Evolutionary conservation across 1,284 basidiomycete species (phyloP), one percentile per base, ranked within the genome.

Genomic region (Austroboletus olivaceoglutinosus): DNA sequence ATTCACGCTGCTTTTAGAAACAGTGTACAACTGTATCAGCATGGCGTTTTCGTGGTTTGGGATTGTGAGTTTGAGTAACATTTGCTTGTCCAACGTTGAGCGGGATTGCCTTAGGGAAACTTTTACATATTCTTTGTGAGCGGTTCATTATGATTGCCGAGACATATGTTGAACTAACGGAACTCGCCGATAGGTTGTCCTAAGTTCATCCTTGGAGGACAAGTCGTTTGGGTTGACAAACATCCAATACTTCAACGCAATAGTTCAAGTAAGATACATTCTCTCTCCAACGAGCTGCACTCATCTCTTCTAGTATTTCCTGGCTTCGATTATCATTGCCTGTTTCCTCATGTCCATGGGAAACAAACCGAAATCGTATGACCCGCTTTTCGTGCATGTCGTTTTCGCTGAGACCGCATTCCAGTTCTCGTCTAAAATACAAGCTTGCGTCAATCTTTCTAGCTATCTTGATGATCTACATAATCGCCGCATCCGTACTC

Each of bases 311-410:
- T 30, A 98, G 86, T 98, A 94, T 67, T 72, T 86, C 29, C 89
- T 97, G 76, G 81, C 86, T 4, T 91, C 89, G 3, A 81, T 93
- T 33, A 80, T 98, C 16, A 80, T 95, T 16, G 86, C 90, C 1
- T 91, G 87, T 60, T 98, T 99, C 76, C 77, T 98, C 18, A 91
- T 99, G 68, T 91, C 93, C 0, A 95, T 99, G 90, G 96, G 97
- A 5, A 99, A 98, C 69, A 86, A 93, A 55, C 96, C 96, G 1
- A 83, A 86, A 70, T 88, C 91, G 82, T 91, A 65, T 58, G 83
- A 68, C 23, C 36, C 5, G 18, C 2, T 40, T 45, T 45, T 22
- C 18, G 25, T 21, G 10, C 34, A 6, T 27, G n/a, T 37, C n/a
- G 5, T 36, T 27, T 5, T 13, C 15, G 13, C 48, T 51, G 38